Base-by-base conservation (phyloP, 2,329 filamentous ascomycete species). In the Aureobasidium zeae region DNA sequence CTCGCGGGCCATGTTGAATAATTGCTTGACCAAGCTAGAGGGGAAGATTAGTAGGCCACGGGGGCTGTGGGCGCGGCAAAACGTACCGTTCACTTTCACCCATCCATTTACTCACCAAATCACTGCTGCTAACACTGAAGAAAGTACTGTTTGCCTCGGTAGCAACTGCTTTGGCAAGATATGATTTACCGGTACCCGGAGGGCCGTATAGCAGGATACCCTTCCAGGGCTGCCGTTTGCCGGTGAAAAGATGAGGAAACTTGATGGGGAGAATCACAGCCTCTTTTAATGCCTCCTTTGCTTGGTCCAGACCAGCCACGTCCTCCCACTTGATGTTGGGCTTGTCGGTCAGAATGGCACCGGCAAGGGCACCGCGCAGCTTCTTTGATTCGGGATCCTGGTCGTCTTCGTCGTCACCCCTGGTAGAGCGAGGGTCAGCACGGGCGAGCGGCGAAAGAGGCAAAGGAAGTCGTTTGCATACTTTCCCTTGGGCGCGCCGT, bases 31-130 rank as follows among this genome's bases (percentile, higher is more conserved):
- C 54, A 98, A 75, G 57, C 87, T 93, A 56, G 22, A 6, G 13
- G 20, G 21, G 8, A 11, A 5, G 38, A 55, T 21, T 53, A 51
- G 31, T 4, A n/a, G 3, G 12, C n/a, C n/a, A n/a, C n/a, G n/a
- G n/a, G n/a, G n/a, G n/a, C n/a, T n/a, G n/a, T n/a, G n/a, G n/a
- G n/a, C n/a, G n/a, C n/a, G n/a, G n/a, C n/a, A n/a, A n/a, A n/a
- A 55, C 72, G 36, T 69, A 93, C 86, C 87, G 79, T 77, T 98
- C 91, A 72, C 85, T 93, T 67, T 98, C 91, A 69, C 91, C 91
- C 91, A 98, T 98, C 91, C 91, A 98, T 63, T 98, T 98, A 63
- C 86, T 94, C 49, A 98, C 91, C 64, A 98, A 65, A 62, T 98
- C 91, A 60, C 86, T 94, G 72, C 86, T 94, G 67, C 86, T 94